Percentiles rank a stretch among this genome's conserved stretches.
phyloP scores from a whole-genome alignment of 768 basidiomycete species.

The Gloeophyllum trabeum region DNA sequence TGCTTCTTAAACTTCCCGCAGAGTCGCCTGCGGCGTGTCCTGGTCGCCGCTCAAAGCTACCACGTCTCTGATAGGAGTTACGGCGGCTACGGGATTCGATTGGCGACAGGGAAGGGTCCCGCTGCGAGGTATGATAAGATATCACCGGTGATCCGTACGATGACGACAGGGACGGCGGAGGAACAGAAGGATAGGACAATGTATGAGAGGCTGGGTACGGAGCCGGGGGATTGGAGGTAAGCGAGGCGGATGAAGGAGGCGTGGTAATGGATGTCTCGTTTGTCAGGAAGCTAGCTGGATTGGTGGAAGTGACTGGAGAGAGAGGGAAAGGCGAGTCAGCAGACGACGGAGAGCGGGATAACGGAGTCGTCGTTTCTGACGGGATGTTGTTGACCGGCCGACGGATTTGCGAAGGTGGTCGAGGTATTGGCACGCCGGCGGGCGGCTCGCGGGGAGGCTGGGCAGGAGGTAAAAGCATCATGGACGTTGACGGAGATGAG shows the following conservation, averaged over 20 bases:
- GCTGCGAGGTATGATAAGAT: conserved; percentile 28
- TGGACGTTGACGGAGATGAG: conserved; percentile 38
- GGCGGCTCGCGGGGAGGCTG: conserved; percentile 19
- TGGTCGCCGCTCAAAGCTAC: conserved; percentile 18
- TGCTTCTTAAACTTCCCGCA: too few species aligned
- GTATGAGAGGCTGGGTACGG: conserved; percentile 23
- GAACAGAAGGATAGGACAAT: conserved; percentile 73
- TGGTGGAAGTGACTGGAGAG: conserved; percentile 42
- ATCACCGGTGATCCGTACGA: conserved; percentile 65
- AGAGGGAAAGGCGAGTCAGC: conserved; percentile 60
- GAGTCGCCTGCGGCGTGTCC: conserved; percentile 11
- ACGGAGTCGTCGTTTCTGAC: conserved; percentile 40
- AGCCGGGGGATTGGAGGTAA: conserved; percentile 27
- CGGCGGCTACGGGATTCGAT: conserved; percentile 22
- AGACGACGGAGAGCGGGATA: conserved; percentile 53
- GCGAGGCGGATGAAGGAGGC: conserved; percentile 55
- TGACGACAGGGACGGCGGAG: conserved; percentile 71
- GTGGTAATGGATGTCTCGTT: conserved; percentile 60
- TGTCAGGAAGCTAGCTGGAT: conserved; percentile 41
- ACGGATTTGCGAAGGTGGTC: conserved; percentile 53
- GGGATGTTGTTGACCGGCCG: conserved; percentile 37
- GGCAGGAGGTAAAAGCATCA: conserved; percentile 19
- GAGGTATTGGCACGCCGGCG: conserved; percentile 66
- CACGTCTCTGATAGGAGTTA: conserved; percentile 20
- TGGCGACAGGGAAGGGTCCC: conserved; percentile 25